Evolutionary conservation across 116 monocot species (phyloP), one percentile per base, ranked within the genome.

Genomic region (Dioscorea cayenensis): DNA sequence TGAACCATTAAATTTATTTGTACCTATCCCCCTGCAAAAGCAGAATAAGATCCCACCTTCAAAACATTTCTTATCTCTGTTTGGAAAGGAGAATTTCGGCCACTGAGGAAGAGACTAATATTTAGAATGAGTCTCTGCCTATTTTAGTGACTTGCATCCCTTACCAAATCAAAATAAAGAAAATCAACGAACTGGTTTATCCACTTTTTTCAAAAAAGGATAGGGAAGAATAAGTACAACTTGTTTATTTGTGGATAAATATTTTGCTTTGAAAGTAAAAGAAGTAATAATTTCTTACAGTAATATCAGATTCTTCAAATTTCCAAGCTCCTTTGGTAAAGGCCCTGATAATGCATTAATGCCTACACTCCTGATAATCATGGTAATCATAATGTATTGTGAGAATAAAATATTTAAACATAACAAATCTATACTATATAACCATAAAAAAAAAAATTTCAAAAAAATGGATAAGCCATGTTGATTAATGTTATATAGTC

Each of bases 1-100:
- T 29, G 79, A 49, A 2, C 90, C 90, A 28, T 50, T 86, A 59
- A 90, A 90, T 21, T 73, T 80, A 50, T 90, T 90, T 64, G 65
- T 63, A n/a, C 77, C 67, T 48, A 90, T 28, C 37, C 72, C 58
- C 65, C 90, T 90, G 86, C 60, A 69, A 75, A 35, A 49, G 68
- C 11, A 69, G 62, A 27, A 59, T 21, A 59, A 43, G 43, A 43
- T 43, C 43, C 43, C 0, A 32, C 43, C 43, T 43, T 43, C 7
- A 43, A 43, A 6, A 43, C 43, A 43, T 32, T 43, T 43, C 12
- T 32, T 43, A 12, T 12, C 43, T 43, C 43, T 43, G 7, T 43
- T 43, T 43, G 43, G 43, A 43, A 12, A 43, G 43, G 11, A 43
- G 8, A 3, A 12, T 43, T 32, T 32, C 6, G 43, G 43, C 43